Evolutionary conservation across 2,329 filamentous ascomycete genomes (phyloP).

Genomic region (Dactylonectria estremocensis): DNA sequence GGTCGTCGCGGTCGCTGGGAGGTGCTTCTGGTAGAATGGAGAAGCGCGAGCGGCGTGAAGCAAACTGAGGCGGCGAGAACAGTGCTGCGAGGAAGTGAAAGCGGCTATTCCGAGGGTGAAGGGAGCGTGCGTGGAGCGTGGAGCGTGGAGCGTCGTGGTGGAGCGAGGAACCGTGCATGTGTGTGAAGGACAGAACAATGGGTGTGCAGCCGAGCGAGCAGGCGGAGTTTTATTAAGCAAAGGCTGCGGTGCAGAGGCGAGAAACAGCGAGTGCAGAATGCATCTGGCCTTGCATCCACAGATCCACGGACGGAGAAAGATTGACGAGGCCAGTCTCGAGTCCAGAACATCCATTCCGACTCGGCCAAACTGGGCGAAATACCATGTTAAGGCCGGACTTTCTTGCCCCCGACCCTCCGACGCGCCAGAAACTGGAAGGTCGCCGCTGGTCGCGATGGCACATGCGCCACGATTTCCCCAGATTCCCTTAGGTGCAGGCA

Average conservation of each 20-base stretch:
- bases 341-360: conserved; percentile 24
- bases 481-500: conserved; percentile 27
- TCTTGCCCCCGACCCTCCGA: conserved; percentile 30
- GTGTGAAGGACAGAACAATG: conserved; percentile 32
- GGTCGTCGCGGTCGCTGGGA: conserved; percentile 30
- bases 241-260: conserved; percentile 5
- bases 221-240: neutral
- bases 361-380: conserved; percentile 32
- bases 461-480: conserved; percentile 37
- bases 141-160: conserved; percentile 43
- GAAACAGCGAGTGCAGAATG: conserved; percentile 29
- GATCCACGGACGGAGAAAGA: conserved; percentile 33
- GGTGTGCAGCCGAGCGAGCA: conserved; percentile 24
- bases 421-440: conserved; percentile 14
- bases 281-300: conserved; percentile 31
- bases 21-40: conserved; percentile 26
- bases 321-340: conserved; percentile 34
- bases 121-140: conserved; percentile 44
- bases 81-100: conserved; percentile 38
- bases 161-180: conserved; percentile 48
- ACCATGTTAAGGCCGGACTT: conserved; percentile 34
- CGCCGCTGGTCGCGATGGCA: conserved; percentile 14
- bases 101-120: conserved; percentile 44
- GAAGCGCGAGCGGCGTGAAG: conserved; percentile 27
- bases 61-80: conserved; percentile 34